A percentile compares a stretch with the other conserved stretches of the same genome.
Evolutionary conservation across 2,329 filamentous ascomycete genomes (phyloP).

Genomic region (Helotiales sp.): DNA sequence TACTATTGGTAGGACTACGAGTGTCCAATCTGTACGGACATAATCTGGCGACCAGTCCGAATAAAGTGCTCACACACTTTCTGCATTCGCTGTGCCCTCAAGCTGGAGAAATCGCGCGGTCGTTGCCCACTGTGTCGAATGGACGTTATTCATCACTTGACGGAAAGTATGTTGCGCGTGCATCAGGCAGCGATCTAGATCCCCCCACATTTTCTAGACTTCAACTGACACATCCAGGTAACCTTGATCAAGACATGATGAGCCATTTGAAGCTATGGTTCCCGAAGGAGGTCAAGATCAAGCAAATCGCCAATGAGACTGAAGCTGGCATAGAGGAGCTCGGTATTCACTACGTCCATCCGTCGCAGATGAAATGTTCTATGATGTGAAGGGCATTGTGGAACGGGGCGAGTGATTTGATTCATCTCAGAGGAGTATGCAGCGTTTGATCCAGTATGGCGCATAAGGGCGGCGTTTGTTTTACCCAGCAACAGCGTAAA

Average conservation of each 20-base stretch:
- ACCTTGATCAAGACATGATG: constrained; percentile 68
- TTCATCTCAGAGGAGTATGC: neutral
- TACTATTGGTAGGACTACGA: too few relatives aligned
- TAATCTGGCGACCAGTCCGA: constrained; percentile 81
- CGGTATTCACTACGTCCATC: constrained; percentile 60
- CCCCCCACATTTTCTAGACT: too few relatives aligned
- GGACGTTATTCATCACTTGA: constrained; percentile 69
- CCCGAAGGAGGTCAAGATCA: constrained; percentile 66
- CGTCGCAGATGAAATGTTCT: constrained; percentile 4
- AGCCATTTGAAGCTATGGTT: constrained; percentile 76
- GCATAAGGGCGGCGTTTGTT: neutral
- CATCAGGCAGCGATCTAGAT: too few relatives aligned
- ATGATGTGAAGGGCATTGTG: constrained; percentile 1
- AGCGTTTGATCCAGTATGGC: neutral
- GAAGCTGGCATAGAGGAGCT: constrained; percentile 74
- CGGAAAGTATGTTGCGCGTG: constrained; percentile 51
- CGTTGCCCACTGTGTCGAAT: constrained; percentile 76
- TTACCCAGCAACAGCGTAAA: neutral
- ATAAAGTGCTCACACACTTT: constrained; percentile 76
- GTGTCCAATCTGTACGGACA: constrained; percentile 76
- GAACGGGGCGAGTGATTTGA: neutral
- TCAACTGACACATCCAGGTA: constrained; percentile 53
- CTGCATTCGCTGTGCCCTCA: constrained; percentile 80
- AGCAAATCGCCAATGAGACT: constrained; percentile 70
- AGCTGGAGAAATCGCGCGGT: constrained; percentile 69